Evolutionary conservation across 1,284 basidiomycete genomes (phyloP), one percentile per base, ranked within the genome.

Genomic region (Grifola frondosa): DNA sequence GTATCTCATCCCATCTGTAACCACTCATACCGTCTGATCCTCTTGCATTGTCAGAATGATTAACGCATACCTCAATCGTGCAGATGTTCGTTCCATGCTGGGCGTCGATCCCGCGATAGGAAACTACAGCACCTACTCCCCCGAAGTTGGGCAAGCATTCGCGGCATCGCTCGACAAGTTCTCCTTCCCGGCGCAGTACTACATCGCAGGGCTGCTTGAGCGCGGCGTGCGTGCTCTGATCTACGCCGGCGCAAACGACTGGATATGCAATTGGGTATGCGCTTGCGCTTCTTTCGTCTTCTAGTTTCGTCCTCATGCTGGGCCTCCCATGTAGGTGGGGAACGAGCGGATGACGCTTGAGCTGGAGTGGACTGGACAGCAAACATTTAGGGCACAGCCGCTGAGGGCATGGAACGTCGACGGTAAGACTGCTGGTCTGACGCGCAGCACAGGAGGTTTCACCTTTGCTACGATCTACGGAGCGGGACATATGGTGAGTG

Each of bases 231-330:
- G 75, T 6, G 80, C 84, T 5, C 73, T 94, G n/a, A 78, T 90
- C 43, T 90, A 89, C 52, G 84, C 81, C 6, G 87, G 86, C 3
- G 73, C 70, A 6, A 77, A 80, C 44, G 86, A 89, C 61, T 85
- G 74, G 70, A 80, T 86, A 48, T 88, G 84, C 58, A 90, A 88
- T 62, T 84, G 82, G 74, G 64, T 88, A 29, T n/a, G 53, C 80
- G 24, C 61, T 74, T 34, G 57, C 55, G 2, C 65, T 87, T 49
- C 71, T 79, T 46, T 86, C 83, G 84, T 71, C 69, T 19, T 80
- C 81, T 4, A 64, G 75, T 47, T 63, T 66, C 11, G 72, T 60
- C 17, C 85, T 80, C 62, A 62, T 57, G 35, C 55, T 62, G 56
- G 59, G 75, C 15, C 56, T 80, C 53, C 63, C 67, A 32, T 73